These are phyloP conservation scores for Acaromyces ingoldii DNA, from an alignment of 1,284 basidiomycete genomes.

Conservation along the genomic window DNA sequence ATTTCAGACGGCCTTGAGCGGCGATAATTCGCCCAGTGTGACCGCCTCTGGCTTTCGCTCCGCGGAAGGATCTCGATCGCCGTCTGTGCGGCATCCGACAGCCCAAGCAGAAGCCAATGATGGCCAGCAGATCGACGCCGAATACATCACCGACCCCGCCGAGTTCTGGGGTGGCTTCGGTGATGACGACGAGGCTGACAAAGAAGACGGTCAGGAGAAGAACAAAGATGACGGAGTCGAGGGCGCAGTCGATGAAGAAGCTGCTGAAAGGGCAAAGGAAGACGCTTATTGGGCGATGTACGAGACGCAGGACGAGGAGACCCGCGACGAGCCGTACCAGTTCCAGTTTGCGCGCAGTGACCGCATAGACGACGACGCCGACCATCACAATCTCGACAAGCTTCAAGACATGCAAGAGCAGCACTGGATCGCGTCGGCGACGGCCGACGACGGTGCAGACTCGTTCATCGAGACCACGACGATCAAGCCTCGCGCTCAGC, in stretches of 20 bases:
- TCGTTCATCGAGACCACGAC: too few relatives aligned
- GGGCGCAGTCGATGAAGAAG: not conserved
- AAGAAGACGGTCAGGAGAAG: not conserved
- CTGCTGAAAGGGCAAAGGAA: not conserved
- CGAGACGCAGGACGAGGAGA: not conserved
- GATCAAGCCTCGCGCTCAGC: too few relatives aligned
- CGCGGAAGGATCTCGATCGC: not conserved
- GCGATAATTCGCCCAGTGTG: too few relatives aligned
- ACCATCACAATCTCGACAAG: too few relatives aligned
- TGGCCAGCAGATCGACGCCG: not conserved
- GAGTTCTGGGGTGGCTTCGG: slow-evolving; percentile 13
- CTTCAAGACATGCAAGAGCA: too few relatives aligned
- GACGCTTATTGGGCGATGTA: not conserved
- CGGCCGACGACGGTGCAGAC: too few relatives aligned
- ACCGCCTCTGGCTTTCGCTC: not conserved
- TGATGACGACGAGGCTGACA: not conserved
- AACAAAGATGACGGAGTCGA: not conserved
- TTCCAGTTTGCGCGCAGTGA: too few relatives aligned
- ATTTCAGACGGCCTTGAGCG: not conserved
- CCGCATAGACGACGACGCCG: too few relatives aligned
- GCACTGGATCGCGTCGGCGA: too few relatives aligned
- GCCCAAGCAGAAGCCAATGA: not conserved
- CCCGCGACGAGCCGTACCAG: too few relatives aligned
- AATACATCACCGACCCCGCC: slow-evolving; percentile 10
- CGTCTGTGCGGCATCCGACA: not conserved